A percentile compares a stretch with the other conserved stretches of the same genome.
Conservation (phyloP, 257 asterid species). For the Penstemon barbatus region DNA sequence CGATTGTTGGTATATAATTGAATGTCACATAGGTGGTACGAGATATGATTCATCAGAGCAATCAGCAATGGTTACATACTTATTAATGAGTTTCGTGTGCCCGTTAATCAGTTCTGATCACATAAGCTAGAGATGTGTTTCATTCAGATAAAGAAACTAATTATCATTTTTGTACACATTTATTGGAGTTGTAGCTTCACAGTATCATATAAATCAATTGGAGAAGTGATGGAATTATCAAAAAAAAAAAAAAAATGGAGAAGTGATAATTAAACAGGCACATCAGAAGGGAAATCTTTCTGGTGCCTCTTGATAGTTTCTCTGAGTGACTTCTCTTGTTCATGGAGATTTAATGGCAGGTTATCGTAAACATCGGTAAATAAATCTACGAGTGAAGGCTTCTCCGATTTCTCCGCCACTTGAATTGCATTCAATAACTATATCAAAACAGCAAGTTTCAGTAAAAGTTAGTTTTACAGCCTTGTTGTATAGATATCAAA, state of each 20-base stretch:
- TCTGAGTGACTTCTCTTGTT: constrained; percentile 68
- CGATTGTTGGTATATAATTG: no score
- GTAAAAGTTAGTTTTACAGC: neutral
- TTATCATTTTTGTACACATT: neutral
- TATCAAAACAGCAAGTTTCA: neutral
- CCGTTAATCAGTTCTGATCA: no score
- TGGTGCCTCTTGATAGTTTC: constrained; percentile 55
- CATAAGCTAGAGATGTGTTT: no score
- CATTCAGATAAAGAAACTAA: no score
- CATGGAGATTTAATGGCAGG: constrained; percentile 56
- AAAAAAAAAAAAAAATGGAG: neutral
- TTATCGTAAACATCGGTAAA: constrained; percentile 73
- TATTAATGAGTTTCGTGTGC: no score
- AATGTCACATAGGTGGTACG: no score
- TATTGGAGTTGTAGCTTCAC: constrained; percentile 1
- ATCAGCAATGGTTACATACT: no score
- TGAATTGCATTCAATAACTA: constrained; percentile 76
- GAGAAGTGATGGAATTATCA: no score
- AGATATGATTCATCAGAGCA: no score
- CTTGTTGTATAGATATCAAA: neutral
- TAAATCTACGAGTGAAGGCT: constrained; percentile 53
- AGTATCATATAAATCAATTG: neutral
- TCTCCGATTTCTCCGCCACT: constrained; percentile 61
- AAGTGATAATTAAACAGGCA: constrained; percentile 45
- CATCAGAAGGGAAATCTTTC: constrained; percentile 77